Evolutionary conservation across 306 rosid genomes (phyloP), one percentile per base, ranked within the genome.

Genomic region (Purshia tridentata): DNA sequence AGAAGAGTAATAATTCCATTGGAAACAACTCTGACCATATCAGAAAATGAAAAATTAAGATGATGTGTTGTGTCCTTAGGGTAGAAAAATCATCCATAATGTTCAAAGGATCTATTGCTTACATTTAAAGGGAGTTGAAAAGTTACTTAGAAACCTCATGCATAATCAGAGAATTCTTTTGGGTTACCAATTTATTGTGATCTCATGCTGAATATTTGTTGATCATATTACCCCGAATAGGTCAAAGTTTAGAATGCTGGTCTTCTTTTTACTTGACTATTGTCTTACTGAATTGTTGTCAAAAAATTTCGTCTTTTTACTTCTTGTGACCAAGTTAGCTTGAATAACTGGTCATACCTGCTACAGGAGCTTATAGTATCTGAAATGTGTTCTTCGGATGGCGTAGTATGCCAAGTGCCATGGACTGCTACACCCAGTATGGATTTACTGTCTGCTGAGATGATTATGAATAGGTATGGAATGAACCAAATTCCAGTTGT

Each of bases 401-500:
- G 67, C 44, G 86, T 84, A 76, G 82, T 82, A 58, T 91, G 92
- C 83, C 81, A 39, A 68, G 73, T 85, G 39, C 88, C 92, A 41
- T 88, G 96, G 93, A 85, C 86, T 29, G 96, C 94, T 76, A 86
- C 96, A 6, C 94, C 97, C 37, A 80, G 81, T 65, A 91, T 89
- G 97, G 92, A 86, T 83, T 86, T 93, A 76, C 84, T 39, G 77
- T 80, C 89, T 64, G 97, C 89, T 65, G 88, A 88, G 81, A 84
- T 65, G 70, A 83, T 81, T 47, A 91, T 91, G 98, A 86, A 85
- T 68, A 85, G 84, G 76, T 71, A 82, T 15, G 91, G 90, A 72
- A 22, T 88, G 79, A 65, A 74, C 80, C 84, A 81, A 76, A 84
- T 85, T 80, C 96, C 89, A 39, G 96, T 93, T 46, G 91, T 89